Conservation (phyloP, 495 filamentous ascomycete species). For the Xylaria acuta region DNA sequence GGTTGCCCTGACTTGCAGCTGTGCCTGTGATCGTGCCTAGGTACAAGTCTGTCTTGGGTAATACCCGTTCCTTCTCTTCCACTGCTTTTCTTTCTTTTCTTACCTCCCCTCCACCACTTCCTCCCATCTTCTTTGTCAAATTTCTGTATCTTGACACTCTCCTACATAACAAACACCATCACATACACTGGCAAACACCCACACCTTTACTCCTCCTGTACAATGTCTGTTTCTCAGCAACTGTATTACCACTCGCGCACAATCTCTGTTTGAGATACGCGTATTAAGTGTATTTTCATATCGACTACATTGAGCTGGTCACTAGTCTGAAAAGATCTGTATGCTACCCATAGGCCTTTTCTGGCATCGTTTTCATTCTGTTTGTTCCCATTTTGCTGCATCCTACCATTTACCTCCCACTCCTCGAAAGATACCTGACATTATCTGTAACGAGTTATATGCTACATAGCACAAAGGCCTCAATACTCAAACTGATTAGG, state of each 20-base stretch:
- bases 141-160: neutral
- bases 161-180: neutral
- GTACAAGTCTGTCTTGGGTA: neutral
- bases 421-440: neutral
- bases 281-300: neutral
- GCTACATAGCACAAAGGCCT: neutral
- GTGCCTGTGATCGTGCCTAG: neutral
- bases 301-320: neutral
- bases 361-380: neutral
- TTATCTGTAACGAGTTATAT: neutral
- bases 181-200: neutral
- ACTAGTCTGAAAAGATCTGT: neutral
- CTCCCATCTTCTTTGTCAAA: neutral
- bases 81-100: neutral
- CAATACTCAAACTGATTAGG: neutral
- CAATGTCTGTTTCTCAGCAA: neutral
- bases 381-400: neutral
- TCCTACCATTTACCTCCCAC: neutral
- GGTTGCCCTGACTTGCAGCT: neutral
- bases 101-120: neutral
- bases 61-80: neutral
- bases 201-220: neutral
- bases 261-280: neutral
- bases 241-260: neutral
- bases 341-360: neutral